Evolutionary conservation across 495 filamentous ascomycete genomes (phyloP).

Genomic region (Penicillium paxilli): DNA sequence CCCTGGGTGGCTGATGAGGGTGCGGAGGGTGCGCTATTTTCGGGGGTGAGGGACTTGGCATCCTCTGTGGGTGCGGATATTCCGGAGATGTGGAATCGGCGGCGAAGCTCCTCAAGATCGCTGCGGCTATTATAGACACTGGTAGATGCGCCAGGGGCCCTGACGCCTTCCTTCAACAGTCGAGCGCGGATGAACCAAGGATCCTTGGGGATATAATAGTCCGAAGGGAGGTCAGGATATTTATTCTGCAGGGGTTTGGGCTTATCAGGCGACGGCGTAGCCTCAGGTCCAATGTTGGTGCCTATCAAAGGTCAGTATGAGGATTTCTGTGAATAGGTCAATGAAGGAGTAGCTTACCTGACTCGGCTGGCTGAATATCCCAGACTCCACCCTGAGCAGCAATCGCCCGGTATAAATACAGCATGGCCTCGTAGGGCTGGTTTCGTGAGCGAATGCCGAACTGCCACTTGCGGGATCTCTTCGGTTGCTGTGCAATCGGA

Average conservation of each 20-base stretch:
- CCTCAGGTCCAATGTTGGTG: constrained; percentile 27
- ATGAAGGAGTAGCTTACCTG: constrained; percentile 26
- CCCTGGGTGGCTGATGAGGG: constrained; percentile 44
- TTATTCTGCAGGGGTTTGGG: constrained; percentile 45
- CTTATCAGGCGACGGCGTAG: constrained; percentile 24
- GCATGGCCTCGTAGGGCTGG: constrained; percentile 86
- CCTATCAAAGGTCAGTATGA: constrained; percentile 16
- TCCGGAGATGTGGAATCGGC: constrained; percentile 48
- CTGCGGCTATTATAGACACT: constrained; percentile 59
- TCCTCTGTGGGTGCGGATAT: constrained; percentile 37
- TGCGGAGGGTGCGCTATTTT: constrained; percentile 32
- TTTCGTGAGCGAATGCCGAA: constrained; percentile 95
- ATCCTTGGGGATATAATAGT: constrained; percentile 83
- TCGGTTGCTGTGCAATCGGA: constrained; percentile 55
- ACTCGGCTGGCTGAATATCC: constrained; percentile 53
- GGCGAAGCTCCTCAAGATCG: constrained; percentile 53
- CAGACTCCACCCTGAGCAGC: constrained; percentile 84
- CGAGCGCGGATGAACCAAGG: constrained; percentile 94
- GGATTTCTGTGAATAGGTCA: neutral
- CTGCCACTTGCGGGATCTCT: constrained; percentile 87
- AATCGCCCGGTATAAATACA: constrained; percentile 91
- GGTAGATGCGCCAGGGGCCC: constrained; percentile 49
- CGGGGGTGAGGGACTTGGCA: constrained; percentile 23
- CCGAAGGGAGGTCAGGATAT: constrained; percentile 47
- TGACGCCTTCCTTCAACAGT: constrained; percentile 73